Evolutionary conservation across 257 asterid species (phyloP).

Genomic region (Scutellaria galericulata): DNA sequence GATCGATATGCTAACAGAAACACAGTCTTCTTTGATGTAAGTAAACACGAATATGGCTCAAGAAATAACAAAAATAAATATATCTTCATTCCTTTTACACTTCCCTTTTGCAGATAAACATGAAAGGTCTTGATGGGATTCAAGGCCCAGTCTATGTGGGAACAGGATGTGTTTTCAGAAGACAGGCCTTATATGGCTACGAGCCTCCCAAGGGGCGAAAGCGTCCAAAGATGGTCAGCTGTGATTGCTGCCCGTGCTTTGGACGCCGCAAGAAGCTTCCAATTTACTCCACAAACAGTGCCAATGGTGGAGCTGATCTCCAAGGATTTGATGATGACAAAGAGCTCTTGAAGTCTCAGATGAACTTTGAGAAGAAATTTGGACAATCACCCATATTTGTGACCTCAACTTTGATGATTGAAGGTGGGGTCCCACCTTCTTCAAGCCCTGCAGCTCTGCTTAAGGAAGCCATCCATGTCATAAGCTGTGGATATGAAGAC

Average conservation of each 20-base stretch:
- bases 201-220: constrained; percentile 83
- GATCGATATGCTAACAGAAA: constrained; percentile 98
- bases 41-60: constrained; percentile 29
- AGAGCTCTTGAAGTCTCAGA: constrained; percentile 80
- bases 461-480: constrained; percentile 95
- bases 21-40: constrained; percentile 97
- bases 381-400: constrained; percentile 92
- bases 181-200: constrained; percentile 88
- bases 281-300: constrained; percentile 54
- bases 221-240: constrained; percentile 88
- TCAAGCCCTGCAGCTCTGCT: constrained; percentile 96
- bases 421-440: constrained; percentile 98
- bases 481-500: constrained; percentile 97
- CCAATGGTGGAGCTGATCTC: constrained; percentile 51
- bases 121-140: constrained; percentile 93
- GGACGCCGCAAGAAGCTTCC: constrained; percentile 77
- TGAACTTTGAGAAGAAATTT: constrained; percentile 92
- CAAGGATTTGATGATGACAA: constrained; percentile 87
- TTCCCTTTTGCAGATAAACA: constrained; percentile 65
- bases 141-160: constrained; percentile 99
- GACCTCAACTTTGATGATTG: constrained; percentile 88
- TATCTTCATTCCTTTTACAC: not conserved
- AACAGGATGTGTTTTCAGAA: constrained; percentile 88
- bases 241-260: constrained; percentile 92
- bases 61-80: not conserved